Conservation (phyloP, 2,329 filamentous ascomycete species). For the Aspergillus pseudotamarii region DNA sequence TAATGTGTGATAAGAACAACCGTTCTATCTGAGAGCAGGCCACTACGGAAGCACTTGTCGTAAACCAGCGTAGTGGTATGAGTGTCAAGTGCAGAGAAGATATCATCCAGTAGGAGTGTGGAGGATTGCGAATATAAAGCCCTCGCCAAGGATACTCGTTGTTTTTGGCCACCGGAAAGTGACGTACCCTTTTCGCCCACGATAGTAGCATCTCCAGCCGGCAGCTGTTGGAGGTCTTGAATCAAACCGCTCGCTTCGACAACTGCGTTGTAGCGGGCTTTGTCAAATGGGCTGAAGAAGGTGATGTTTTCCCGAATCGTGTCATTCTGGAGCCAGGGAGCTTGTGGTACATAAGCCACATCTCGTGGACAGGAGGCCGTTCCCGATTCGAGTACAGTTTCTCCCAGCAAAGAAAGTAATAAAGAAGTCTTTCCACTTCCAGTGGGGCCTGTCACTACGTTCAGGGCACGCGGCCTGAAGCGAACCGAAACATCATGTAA, state of each 20-base stretch:
- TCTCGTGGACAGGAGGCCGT: constrained; percentile 50
- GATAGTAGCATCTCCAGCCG: constrained; percentile 60
- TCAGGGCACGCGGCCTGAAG: constrained; percentile 58
- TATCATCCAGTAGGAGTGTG: constrained; percentile 60
- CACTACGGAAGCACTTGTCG: constrained; percentile 60
- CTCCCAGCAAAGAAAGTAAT: constrained; percentile 37
- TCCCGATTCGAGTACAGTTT: constrained; percentile 29
- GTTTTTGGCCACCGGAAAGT: constrained; percentile 65
- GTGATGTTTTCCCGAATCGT: constrained; percentile 67
- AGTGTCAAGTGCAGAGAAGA: constrained; percentile 62
- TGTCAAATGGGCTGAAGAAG: constrained; percentile 61
- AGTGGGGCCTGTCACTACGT: constrained; percentile 58
- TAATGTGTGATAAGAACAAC: constrained; percentile 60
- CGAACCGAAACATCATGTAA: constrained; percentile 47
- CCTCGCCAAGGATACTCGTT: constrained; percentile 61
- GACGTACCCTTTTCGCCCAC: constrained; percentile 67
- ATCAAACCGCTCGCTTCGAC: constrained; percentile 63
- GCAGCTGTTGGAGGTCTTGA: constrained; percentile 60
- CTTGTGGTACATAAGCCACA: constrained; percentile 62
- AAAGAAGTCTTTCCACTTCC: constrained; percentile 63
- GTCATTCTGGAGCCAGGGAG: constrained; percentile 68
- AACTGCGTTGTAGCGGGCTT: constrained; percentile 59
- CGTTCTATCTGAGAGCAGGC: constrained; percentile 58
- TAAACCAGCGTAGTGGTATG: constrained; percentile 61
- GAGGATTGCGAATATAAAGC: constrained; percentile 61